A percentile compares a stretch with the other conserved stretches of the same genome.
Evolutionary conservation across 768 basidiomycete genomes (phyloP).

Genomic region (Trametes cingulata): DNA sequence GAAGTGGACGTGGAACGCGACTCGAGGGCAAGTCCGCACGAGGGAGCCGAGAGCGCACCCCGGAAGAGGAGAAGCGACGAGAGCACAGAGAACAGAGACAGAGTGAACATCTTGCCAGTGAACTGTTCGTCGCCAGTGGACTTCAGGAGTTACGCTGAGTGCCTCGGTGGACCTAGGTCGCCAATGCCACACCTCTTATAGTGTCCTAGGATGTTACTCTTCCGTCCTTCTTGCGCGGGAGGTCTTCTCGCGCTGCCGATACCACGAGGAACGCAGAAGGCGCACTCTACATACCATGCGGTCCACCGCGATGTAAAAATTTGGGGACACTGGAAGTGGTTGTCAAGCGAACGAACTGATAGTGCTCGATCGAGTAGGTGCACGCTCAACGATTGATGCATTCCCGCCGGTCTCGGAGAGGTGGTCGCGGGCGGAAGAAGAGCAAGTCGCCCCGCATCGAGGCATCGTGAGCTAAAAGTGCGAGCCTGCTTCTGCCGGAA

Average conservation of each 20-base stretch:
- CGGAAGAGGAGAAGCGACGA: conserved; percentile 17
- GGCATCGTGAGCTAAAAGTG: background rate
- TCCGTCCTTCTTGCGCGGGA: background rate
- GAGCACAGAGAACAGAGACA: conserved; percentile 16
- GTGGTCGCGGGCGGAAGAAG: conserved; percentile 2
- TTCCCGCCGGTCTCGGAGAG: conserved; percentile 3
- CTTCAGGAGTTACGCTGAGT: conserved; percentile 1
- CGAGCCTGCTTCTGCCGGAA: background rate
- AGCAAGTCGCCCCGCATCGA: background rate
- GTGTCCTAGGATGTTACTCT: background rate
- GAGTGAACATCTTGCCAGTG: conserved; percentile 16
- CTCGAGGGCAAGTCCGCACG: conserved; percentile 15
- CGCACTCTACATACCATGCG: conserved; percentile 13
- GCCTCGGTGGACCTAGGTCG: background rate
- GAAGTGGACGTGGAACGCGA: background rate
- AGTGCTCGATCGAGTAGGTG: background rate
- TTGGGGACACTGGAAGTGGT: conserved; percentile 2
- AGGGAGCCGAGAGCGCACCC: conserved; percentile 14
- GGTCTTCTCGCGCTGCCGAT: background rate
- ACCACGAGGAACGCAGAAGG: conserved; percentile 12
- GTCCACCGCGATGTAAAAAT: background rate
- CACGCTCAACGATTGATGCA: background rate
- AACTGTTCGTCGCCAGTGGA: conserved; percentile 10
- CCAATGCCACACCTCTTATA: background rate
- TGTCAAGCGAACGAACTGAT: conserved; percentile 5